These are phyloP conservation scores for Ceratobasidium sp. DNA, from an alignment of 1,284 basidiomycete genomes.

Conservation along the genomic window DNA sequence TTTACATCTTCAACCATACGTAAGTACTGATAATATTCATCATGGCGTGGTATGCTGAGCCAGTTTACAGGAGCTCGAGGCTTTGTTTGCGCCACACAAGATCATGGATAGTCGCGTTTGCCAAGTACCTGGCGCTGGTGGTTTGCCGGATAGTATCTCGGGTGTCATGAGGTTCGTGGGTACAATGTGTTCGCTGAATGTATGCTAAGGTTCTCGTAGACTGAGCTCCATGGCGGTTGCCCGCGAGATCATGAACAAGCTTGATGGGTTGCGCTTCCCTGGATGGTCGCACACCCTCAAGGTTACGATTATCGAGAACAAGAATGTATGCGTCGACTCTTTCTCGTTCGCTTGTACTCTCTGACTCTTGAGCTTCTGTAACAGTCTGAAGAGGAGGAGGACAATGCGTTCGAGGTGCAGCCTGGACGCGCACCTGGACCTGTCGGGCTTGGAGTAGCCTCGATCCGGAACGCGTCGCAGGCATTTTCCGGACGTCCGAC, in stretches of 20 bases:
- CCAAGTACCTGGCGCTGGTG: constrained; percentile 14
- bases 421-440: constrained; percentile 19
- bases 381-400: constrained; percentile 15
- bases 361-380: background rate
- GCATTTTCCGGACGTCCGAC: constrained; percentile 20
- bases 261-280: constrained; percentile 29
- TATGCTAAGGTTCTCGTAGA: constrained; percentile 16
- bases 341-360: background rate
- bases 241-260: constrained; percentile 18
- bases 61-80: constrained; percentile 20
- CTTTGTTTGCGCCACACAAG: constrained; percentile 36
- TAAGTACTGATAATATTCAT: background rate
- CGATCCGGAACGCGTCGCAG: constrained; percentile 31
- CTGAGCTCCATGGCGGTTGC: constrained; percentile 21
- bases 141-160: constrained; percentile 35
- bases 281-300: constrained; percentile 38
- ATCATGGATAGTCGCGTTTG: constrained; percentile 43
- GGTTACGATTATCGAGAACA: constrained; percentile 31
- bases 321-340: constrained; percentile 10
- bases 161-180: constrained; percentile 36
- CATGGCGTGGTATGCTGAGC: background rate
- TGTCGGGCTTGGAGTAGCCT: constrained; percentile 33
- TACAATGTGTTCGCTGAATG: background rate
- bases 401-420: constrained; percentile 32
- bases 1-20: constrained; percentile 20